These are phyloP conservation scores for Fragaria nilgerrensis DNA, from an alignment of 306 rosid species.

Conservation along the genomic window DNA sequence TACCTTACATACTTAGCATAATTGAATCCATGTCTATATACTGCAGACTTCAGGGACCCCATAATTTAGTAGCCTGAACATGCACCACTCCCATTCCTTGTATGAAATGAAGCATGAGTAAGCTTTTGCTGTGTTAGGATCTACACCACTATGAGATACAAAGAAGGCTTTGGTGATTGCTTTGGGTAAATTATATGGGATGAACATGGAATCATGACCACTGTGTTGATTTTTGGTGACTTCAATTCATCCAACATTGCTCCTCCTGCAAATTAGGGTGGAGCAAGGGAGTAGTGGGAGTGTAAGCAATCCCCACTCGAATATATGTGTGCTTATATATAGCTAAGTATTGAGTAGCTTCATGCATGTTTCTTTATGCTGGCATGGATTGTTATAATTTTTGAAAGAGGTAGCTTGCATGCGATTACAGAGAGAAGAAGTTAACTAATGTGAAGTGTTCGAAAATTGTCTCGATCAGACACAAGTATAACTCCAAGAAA, in stretches of 20 bases:
- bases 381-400: background rate
- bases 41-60: background rate
- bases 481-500: background rate
- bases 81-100: background rate
- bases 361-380: background rate
- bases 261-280: background rate
- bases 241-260: background rate
- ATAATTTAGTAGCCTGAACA: background rate
- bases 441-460: background rate
- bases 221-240: background rate
- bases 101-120: background rate
- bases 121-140: background rate
- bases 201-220: slow-evolving; percentile 25
- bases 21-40: background rate
- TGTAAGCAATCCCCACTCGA: too few species aligned
- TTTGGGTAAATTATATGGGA: slow-evolving; percentile 16
- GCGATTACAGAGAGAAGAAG: background rate
- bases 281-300: background rate
- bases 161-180: slow-evolving; percentile 7
- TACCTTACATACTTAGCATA: background rate
- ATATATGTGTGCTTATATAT: too few species aligned
- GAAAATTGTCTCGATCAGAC: background rate
- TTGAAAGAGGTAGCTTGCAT: background rate
- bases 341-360: background rate
- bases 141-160: background rate